phyloP scores from a whole-genome alignment of 2,329 filamentous ascomycete species.

The Neopestalotiopsis sp. region DNA sequence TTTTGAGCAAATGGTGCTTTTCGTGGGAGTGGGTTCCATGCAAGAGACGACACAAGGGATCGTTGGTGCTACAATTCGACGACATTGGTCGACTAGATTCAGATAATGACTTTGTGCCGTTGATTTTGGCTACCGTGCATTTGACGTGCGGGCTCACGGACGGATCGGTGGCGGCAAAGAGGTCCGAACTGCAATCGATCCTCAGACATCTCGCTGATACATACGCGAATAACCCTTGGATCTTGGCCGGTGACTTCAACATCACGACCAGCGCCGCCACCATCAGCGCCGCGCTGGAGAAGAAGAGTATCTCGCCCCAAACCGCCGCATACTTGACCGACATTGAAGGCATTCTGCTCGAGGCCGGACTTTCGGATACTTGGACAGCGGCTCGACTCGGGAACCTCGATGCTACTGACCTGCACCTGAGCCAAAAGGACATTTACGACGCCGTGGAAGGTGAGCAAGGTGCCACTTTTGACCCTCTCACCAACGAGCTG shows the following conservation, averaged over 20 bases:
- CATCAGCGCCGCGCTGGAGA: slow-evolving; percentile 56
- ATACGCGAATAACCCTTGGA: slow-evolving; percentile 52
- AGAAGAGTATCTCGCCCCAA: slow-evolving; percentile 56
- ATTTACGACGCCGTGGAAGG: slow-evolving; percentile 53
- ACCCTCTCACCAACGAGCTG: slow-evolving; percentile 61
- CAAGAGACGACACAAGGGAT: slow-evolving; percentile 61
- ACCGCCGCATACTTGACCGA: slow-evolving; percentile 47
- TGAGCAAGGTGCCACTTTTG: slow-evolving; percentile 69
- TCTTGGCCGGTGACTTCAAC: slow-evolving; percentile 70
- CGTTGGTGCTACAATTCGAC: slow-evolving; percentile 52
- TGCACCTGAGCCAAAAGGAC: slow-evolving; percentile 26
- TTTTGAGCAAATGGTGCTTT: slow-evolving; percentile 62
- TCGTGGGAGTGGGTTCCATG: slow-evolving; percentile 61
- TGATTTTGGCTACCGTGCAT: slow-evolving; percentile 63
- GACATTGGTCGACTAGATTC: slow-evolving; percentile 32
- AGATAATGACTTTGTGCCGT: slow-evolving; percentile 37
- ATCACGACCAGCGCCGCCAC: slow-evolving; percentile 63
- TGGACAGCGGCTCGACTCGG: slow-evolving; percentile 54
- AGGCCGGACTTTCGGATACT: slow-evolving; percentile 55
- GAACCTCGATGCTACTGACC: slow-evolving; percentile 45
- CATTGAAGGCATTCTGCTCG: slow-evolving; percentile 51
- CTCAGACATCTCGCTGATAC: slow-evolving; percentile 47
- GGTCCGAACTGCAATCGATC: slow-evolving; percentile 57
- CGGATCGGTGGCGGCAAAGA: slow-evolving; percentile 60
- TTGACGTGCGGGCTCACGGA: slow-evolving; percentile 66